Evolutionary conservation across 1,284 basidiomycete genomes (phyloP).

Genomic region (Ceratobasidium sp.): DNA sequence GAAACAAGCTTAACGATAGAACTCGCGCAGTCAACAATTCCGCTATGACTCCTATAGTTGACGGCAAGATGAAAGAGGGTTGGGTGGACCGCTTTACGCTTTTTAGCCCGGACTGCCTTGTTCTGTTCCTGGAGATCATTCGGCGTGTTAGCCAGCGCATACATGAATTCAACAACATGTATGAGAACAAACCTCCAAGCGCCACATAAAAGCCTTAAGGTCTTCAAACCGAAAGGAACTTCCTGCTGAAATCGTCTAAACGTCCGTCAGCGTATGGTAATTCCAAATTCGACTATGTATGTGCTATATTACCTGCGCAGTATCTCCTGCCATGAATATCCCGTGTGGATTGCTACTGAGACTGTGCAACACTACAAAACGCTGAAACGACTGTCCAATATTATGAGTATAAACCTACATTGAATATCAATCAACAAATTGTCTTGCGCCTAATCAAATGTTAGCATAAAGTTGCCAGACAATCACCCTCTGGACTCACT

Average conservation of each 20-base stretch:
- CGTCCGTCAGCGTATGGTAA: too few relatives aligned
- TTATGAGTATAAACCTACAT: not conserved
- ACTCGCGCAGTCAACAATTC: conserved; percentile 56
- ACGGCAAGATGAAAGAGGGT: conserved; percentile 55
- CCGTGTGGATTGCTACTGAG: too few relatives aligned
- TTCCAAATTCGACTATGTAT: conserved; percentile 45
- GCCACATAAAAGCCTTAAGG: too few relatives aligned
- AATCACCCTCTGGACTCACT: conserved; percentile 47
- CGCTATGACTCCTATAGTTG: not conserved
- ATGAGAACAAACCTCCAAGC: conserved; percentile 57
- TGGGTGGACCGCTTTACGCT: conserved; percentile 48
- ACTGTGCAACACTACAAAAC: conserved; percentile 61
- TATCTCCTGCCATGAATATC: conserved; percentile 78
- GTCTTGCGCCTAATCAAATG: conserved; percentile 46
- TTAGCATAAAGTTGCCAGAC: conserved; percentile 43
- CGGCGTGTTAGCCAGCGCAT: conserved; percentile 5
- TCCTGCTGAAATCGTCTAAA: conserved; percentile 65
- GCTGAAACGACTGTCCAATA: not conserved
- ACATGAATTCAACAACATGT: conserved; percentile 1
- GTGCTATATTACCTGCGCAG: conserved; percentile 55
- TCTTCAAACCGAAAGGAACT: conserved; percentile 75
- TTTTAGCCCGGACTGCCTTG: conserved; percentile 32
- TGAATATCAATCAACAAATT: conserved; percentile 34
- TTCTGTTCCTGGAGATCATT: not conserved
- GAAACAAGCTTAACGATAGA: conserved; percentile 67